Evolutionary conservation across 2,329 filamentous ascomycete species (phyloP), one percentile per base, ranked within the genome.

Genomic region (Colletotrichum musicola): DNA sequence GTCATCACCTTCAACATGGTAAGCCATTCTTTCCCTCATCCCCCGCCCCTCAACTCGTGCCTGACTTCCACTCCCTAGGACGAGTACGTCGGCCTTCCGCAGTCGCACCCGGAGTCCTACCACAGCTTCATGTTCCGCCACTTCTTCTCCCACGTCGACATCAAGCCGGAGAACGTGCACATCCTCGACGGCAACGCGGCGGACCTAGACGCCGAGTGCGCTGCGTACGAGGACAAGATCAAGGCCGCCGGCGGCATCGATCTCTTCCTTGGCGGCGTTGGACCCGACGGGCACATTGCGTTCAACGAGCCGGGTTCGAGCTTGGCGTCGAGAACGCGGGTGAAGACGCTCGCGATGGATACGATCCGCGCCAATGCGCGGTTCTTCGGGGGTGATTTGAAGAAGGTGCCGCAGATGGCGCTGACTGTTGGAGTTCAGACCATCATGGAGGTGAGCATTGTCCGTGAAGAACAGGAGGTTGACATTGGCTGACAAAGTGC

Each of bases 41-140:
- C 40, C 20, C 59, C n/a, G 49, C n/a, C 16, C 6, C 4, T 20
- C 53, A 42, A 3, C 56, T 4, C 9, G 6, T 1, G 5, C 3
- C 3, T 35, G 9, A 35, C 30, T 2, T 35, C 7, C 30, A 2
- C 4, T 16, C 10, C 82, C 92, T 92, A 77, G 88, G 83, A 94
- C 79, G 91, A 94, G 81, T 94, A 94, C 76, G 90, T 94, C 71
- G 90, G 89, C 55, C 85, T 94, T 57, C 88, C 92, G 20, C 86
- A 90, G 71, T 89, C 92, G 73, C 92, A 94, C 78, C 90, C 92
- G 4, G 89, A 93, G 77, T 92, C 89, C 76, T 94, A 94, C 80
- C 92, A 94, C 82, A 90, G 88, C 74, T 95, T 93, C 83, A 94
- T 94, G 92, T 93, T 92, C 85, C 90, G 89, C 80, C 86, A 94